A percentile compares a stretch with the other conserved stretches of the same genome.
phyloP scores from a whole-genome alignment of 2,329 filamentous ascomycete species.

The Aureobasidium mangrovei region DNA sequence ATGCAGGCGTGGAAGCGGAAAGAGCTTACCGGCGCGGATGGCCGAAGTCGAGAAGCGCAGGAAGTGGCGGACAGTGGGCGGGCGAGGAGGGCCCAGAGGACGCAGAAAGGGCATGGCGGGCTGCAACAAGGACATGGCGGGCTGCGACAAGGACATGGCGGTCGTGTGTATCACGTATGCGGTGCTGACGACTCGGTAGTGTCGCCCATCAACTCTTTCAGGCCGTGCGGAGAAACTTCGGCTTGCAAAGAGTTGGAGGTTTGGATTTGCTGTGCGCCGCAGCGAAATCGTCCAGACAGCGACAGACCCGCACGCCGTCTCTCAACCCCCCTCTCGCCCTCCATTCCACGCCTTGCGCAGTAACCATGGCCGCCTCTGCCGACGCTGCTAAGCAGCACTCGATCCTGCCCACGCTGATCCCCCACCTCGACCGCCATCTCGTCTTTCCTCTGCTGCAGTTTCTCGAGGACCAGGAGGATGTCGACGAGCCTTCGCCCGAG shows the following conservation, averaged over 20 bases:
- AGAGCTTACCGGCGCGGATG: conserved; percentile 24
- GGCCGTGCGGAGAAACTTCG: too few species aligned
- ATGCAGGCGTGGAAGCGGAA: neutral
- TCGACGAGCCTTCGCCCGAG: conserved; percentile 59
- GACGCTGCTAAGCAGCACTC: conserved; percentile 64
- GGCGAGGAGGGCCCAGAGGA: conserved; percentile 31
- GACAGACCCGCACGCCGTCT: neutral
- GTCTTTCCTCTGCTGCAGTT: conserved; percentile 97
- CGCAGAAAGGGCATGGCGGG: conserved; percentile 33
- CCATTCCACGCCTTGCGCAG: neutral
- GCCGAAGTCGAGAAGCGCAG: conserved; percentile 33
- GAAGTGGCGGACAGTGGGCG: conserved; percentile 30
- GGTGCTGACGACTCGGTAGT: too few species aligned
- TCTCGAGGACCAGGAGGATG: conserved; percentile 65
- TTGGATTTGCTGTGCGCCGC: too few species aligned
- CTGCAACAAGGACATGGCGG: too few species aligned
- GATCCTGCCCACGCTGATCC: conserved; percentile 80
- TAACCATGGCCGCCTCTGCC: conserved; percentile 29
- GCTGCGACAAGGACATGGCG: too few species aligned
- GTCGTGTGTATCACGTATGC: too few species aligned
- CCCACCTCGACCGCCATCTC: conserved; percentile 88
- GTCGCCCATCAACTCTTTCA: too few species aligned
- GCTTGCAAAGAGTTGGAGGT: too few species aligned
- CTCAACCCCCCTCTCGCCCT: conserved; percentile 1
- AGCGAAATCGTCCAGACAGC: conserved; percentile 14